Evolutionary conservation across 768 basidiomycete genomes (phyloP), one percentile per base, ranked within the genome.

Genomic region (Tephrocybe sp.): DNA sequence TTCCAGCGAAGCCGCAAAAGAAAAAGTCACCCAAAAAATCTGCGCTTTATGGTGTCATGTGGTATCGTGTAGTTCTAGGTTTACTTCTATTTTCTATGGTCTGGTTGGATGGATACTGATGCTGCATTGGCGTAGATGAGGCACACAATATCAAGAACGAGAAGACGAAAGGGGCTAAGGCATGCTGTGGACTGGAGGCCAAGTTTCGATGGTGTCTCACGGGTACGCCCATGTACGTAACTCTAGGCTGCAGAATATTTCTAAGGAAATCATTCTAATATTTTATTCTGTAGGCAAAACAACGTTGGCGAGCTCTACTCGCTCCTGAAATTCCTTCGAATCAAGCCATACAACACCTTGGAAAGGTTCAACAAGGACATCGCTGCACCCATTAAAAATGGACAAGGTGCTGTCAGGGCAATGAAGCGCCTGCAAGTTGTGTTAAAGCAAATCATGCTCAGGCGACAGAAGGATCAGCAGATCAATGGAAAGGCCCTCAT

Each of bases 91-190:
- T 16, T 33, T 38, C 9, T n/a, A 2, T 26, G n/a, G 39, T 39
- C 30, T 44, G 39, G 26, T 26, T 26, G 7, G 3, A 7, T 7
- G 3, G 7, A 26, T 26, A 26, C 7, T 4, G 7, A 26, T 26
- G 26, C 7, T 7, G 7, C 11, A 48, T 4, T 22, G 46, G 5
- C 14, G n/a, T 45, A 90, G 94, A 97, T 62, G 93, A 97, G 62
- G 94, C 94, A 0, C 94, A 97, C 64, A 90, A 87, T 59, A 96
- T 97, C 73, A 96, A 95, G 75, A 92, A 94, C 61, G 75, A 82
- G 44, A 84, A 76, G 32, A 89, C 87, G 0, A 89, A 92, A 62
- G 80, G 80, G 26, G 83, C 91, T 2, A 72, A 84, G 33, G 92
- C 90, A 0, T 92, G 91, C 53, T 89, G 83, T 53, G 87, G 75